phyloP scores from a whole-genome alignment of 192 early-diverging fungal species.

The Geranomyces michiganensis region DNA sequence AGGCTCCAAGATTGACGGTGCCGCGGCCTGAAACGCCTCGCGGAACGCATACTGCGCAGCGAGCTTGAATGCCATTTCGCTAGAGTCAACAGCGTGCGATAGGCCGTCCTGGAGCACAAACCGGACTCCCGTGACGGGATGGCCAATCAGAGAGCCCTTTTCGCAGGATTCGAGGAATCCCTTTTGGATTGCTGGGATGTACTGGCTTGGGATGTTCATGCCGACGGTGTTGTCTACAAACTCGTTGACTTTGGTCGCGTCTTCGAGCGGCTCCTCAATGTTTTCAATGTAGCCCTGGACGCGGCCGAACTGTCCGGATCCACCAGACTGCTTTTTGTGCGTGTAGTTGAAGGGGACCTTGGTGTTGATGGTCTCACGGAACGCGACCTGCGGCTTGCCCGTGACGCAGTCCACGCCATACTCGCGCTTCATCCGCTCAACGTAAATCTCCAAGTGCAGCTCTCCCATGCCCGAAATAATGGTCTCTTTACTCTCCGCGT shows the following conservation, averaged over 20 bases:
- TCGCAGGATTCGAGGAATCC: constrained; percentile 88
- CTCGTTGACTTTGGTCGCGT: constrained; percentile 55
- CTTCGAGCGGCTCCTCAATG: constrained; percentile 65
- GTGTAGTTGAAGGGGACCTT: constrained; percentile 89
- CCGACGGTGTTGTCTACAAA: constrained; percentile 88
- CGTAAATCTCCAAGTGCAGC: constrained; percentile 95
- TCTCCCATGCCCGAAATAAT: constrained; percentile 96
- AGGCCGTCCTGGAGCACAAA: constrained; percentile 91
- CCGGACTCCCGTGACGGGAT: constrained; percentile 81
- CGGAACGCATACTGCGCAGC: constrained; percentile 86
- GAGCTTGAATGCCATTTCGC: constrained; percentile 93
- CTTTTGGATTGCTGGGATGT: constrained; percentile 94
- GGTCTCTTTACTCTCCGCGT: constrained; percentile 88
- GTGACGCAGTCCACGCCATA: constrained; percentile 94
- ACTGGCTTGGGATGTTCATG: constrained; percentile 92
- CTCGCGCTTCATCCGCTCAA: constrained; percentile 98
- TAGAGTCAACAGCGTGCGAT: constrained; percentile 92
- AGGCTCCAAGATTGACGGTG: constrained; percentile 88
- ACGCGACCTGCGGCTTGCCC: constrained; percentile 97
- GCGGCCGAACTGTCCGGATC: constrained; percentile 93
- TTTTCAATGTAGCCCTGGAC: constrained; percentile 92
- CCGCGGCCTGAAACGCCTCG: constrained; percentile 82
- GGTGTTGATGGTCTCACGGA: constrained; percentile 87
- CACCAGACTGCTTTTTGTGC: constrained; percentile 98
- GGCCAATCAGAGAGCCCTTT: constrained; percentile 91